Conservation (phyloP, 345 rosid genomes). For the Eucalyptus grandis region DNA sequence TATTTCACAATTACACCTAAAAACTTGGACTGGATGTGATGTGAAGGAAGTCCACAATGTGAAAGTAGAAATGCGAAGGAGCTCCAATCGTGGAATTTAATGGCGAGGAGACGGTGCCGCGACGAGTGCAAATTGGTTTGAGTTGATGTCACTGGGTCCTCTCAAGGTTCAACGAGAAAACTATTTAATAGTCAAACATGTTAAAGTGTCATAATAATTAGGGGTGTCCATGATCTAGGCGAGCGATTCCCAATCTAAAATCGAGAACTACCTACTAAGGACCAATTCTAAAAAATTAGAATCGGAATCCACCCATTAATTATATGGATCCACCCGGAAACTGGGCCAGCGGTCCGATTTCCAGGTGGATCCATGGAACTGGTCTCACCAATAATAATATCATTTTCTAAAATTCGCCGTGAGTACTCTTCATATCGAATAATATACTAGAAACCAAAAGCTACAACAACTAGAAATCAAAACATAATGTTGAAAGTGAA, state of each 20-base stretch:
- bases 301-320: accelerated
- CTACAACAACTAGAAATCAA: too few relatives aligned
- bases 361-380: too few relatives aligned
- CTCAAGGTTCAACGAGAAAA: not conserved
- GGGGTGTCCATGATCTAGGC: accelerated
- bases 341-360: too few relatives aligned
- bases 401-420: too few relatives aligned
- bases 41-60: not conserved
- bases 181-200: not conserved
- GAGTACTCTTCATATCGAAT: too few relatives aligned
- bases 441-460: too few relatives aligned
- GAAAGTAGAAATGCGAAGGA: not conserved
- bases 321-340: too few relatives aligned
- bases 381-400: too few relatives aligned
- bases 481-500: too few relatives aligned
- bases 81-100: not conserved
- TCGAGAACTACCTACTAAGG: accelerated
- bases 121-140: not conserved
- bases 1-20: not conserved
- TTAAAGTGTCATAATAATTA: not conserved
- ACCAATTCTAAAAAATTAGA: too few relatives aligned
- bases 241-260: accelerated
- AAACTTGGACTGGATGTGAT: not conserved
- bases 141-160: not conserved
- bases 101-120: not conserved